Evolutionary conservation across 2,329 filamentous ascomycete species (phyloP).

Genomic region (Pseudonectria foliicola): DNA sequence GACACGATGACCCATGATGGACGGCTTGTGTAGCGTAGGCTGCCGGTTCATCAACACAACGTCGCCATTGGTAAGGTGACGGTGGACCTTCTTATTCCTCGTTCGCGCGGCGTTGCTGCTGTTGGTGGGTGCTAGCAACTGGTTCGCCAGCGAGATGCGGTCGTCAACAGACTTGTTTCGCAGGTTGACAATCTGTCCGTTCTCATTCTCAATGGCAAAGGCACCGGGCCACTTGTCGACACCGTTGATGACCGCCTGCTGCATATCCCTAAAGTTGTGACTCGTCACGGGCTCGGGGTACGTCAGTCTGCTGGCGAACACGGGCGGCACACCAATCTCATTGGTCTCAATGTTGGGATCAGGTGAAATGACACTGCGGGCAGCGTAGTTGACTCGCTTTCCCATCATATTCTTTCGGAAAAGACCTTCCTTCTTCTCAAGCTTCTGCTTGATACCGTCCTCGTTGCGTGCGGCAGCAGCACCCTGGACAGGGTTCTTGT

Average conservation of each 20-base stretch:
- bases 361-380: slow-evolving; percentile 93
- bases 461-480: slow-evolving; percentile 71
- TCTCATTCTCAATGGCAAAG: slow-evolving; percentile 90
- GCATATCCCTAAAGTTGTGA: slow-evolving; percentile 93
- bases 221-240: slow-evolving; percentile 91
- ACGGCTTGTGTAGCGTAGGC: slow-evolving; percentile 94
- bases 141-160: slow-evolving; percentile 81
- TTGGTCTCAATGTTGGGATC: slow-evolving; percentile 99
- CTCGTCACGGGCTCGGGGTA: slow-evolving; percentile 97
- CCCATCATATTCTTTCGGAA: slow-evolving; percentile 99
- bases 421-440: slow-evolving; percentile 97
- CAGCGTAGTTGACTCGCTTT: slow-evolving; percentile 97
- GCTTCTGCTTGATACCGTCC: slow-evolving; percentile 93
- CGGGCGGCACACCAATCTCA: slow-evolving; percentile 96
- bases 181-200: slow-evolving; percentile 82
- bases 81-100: slow-evolving; percentile 91
- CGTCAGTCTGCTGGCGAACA: slow-evolving; percentile 92
- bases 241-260: slow-evolving; percentile 93
- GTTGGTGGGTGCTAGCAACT: slow-evolving; percentile 78
- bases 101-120: slow-evolving; percentile 65
- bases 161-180: slow-evolving; percentile 84
- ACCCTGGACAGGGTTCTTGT: slow-evolving; percentile 76
- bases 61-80: slow-evolving; percentile 93
- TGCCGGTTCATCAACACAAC: slow-evolving; percentile 98
- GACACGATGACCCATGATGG: slow-evolving; percentile 96